A percentile compares a stretch with the other conserved stretches of the same genome.
Conservation (phyloP, 192 early-diverging fungal species). For the Entophlyctis helioformis region DNA sequence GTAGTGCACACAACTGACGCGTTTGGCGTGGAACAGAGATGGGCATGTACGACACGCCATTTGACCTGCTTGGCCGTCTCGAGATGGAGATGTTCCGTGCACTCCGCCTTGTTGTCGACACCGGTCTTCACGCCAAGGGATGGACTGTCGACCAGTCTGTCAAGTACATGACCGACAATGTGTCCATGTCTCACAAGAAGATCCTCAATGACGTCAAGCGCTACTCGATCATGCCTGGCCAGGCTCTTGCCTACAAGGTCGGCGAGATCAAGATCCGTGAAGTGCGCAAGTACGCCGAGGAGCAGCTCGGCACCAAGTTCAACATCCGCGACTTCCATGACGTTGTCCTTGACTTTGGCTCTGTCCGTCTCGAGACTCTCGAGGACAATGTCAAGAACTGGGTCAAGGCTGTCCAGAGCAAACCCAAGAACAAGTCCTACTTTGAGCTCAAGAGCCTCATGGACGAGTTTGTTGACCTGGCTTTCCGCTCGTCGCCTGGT, state of each 20-base stretch:
- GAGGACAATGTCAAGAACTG: too few species aligned
- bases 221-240: slow-evolving; percentile 23
- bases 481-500: too few species aligned
- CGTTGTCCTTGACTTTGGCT: too few species aligned
- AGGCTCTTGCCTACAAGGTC: slow-evolving; percentile 28
- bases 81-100: slow-evolving; percentile 28
- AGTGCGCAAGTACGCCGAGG: slow-evolving; percentile 13
- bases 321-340: slow-evolving; percentile 23
- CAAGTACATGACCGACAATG: slow-evolving; percentile 15
- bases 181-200: slow-evolving; percentile 8
- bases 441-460: too few species aligned
- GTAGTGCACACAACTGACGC: too few species aligned
- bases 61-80: slow-evolving; percentile 15
- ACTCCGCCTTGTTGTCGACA: slow-evolving; percentile 24
- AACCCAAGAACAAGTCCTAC: too few species aligned
- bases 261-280: slow-evolving; percentile 27
- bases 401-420: too few species aligned
- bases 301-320: slow-evolving; percentile 18
- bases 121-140: slow-evolving; percentile 25
- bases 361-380: too few species aligned
- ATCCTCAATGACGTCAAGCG: slow-evolving; percentile 17
- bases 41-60: slow-evolving; percentile 18
- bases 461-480: too few species aligned
- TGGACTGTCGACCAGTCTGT: slow-evolving; percentile 20
- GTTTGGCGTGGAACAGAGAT: too few species aligned